These are phyloP conservation scores for Heimioporus punctisporus DNA, from an alignment of 1,284 basidiomycete genomes.

Conservation along the genomic window DNA sequence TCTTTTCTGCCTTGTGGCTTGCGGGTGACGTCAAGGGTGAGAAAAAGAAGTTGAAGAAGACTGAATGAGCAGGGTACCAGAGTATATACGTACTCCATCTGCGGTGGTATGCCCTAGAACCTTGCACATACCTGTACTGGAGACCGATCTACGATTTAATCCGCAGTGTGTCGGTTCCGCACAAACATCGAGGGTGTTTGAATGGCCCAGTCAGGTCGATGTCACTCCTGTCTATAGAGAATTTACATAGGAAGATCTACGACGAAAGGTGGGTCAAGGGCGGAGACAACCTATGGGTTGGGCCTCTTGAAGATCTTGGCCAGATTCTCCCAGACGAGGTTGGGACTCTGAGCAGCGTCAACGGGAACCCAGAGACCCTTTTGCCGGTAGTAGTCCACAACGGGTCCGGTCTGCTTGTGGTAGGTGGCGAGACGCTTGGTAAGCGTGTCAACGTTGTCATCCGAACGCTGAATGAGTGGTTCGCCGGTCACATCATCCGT, in stretches of 20 bases:
- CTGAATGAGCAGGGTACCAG: conserved; percentile 42
- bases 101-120: conserved; percentile 4
- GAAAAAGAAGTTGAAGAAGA: conserved; percentile 48
- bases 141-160: conserved; percentile 4
- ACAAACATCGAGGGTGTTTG: background rate
- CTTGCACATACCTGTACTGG: conserved; percentile 23
- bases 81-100: no score
- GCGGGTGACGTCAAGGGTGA: conserved; percentile 62
- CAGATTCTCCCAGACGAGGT: conserved; percentile 90
- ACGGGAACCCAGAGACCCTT: conserved; percentile 89
- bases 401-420: conserved; percentile 94
- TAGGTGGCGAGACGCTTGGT: conserved; percentile 88
- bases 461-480: conserved; percentile 91
- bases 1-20: conserved; percentile 88
- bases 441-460: conserved; percentile 94
- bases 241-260: conserved; percentile 31
- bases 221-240: conserved; percentile 19
- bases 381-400: conserved; percentile 96
- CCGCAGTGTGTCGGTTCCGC: conserved; percentile 3
- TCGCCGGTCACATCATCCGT: conserved; percentile 96
- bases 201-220: conserved; percentile 4
- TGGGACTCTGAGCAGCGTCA: conserved; percentile 93
- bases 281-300: conserved; percentile 14
- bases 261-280: conserved; percentile 3
- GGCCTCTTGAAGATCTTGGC: conserved; percentile 53